Evolutionary conservation across 2,329 filamentous ascomycete species (phyloP).

Genomic region (Fusarium sp.): DNA sequence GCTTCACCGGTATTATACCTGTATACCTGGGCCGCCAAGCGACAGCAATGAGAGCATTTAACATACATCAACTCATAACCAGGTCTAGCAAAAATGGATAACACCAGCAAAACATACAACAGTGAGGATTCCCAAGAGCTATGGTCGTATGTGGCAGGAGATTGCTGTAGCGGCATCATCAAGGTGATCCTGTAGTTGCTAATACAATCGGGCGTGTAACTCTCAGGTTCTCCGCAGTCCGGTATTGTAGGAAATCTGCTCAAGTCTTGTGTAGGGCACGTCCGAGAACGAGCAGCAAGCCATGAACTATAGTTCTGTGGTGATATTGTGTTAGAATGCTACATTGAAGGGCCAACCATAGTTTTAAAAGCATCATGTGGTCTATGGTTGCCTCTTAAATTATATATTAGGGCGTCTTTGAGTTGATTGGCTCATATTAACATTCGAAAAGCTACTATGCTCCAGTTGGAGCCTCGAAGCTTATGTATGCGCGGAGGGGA

Average conservation of each 20-base stretch:
- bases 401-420: background rate
- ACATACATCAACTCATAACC: too few species aligned
- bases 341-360: background rate
- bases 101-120: background rate
- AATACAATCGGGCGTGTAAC: background rate
- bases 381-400: background rate
- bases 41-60: background rate
- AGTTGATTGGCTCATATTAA: background rate
- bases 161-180: background rate
- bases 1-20: too few species aligned
- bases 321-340: background rate
- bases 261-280: background rate
- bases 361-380: too few species aligned
- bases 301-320: fast-evolving
- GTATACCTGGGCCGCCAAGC: background rate
- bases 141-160: background rate
- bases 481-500: background rate
- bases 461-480: background rate
- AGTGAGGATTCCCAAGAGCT: slow-evolving; percentile 1
- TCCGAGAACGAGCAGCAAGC: background rate
- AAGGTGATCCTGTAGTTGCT: background rate
- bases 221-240: too few species aligned
- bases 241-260: too few species aligned
- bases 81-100: background rate
- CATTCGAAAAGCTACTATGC: background rate